phyloP scores from a whole-genome alignment of 2,329 filamentous ascomycete genomes.

The Botryotinia convoluta region DNA sequence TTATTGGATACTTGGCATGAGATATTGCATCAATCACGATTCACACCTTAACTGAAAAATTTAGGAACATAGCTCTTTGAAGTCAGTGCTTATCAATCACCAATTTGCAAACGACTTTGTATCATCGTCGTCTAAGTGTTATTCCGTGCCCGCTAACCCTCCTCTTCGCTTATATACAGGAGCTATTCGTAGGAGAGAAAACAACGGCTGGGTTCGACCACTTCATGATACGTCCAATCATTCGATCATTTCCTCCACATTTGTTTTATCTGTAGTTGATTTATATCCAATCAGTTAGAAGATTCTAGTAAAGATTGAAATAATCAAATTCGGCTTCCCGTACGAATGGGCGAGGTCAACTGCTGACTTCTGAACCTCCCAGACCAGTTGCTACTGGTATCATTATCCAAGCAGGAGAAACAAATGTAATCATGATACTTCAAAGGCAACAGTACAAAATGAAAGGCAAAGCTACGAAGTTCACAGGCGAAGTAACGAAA shows the following conservation, averaged over 20 bases:
- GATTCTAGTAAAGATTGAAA: background rate
- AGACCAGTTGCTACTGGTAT: background rate
- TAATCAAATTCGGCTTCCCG: too few relatives aligned
- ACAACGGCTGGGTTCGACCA: background rate
- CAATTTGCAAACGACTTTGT: background rate
- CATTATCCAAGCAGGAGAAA: background rate
- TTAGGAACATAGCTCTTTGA: background rate
- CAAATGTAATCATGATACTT: background rate
- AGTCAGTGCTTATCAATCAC: background rate
- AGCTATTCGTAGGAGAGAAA: background rate
- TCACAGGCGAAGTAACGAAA: background rate
- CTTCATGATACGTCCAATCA: background rate
- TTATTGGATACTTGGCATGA: conserved; percentile 2
- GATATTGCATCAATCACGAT: background rate
- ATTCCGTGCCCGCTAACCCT: background rate
- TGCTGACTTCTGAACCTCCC: background rate
- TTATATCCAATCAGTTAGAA: background rate
- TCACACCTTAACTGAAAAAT: background rate
- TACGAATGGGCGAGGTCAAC: too few relatives aligned
- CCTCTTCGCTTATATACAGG: background rate
- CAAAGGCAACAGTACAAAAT: background rate
- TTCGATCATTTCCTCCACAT: background rate
- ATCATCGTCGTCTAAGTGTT: background rate
- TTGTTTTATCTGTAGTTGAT: background rate
- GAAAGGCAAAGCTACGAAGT: background rate